Conservation (phyloP, 2,329 filamentous ascomycete species). For the Penicillium freii region DNA sequence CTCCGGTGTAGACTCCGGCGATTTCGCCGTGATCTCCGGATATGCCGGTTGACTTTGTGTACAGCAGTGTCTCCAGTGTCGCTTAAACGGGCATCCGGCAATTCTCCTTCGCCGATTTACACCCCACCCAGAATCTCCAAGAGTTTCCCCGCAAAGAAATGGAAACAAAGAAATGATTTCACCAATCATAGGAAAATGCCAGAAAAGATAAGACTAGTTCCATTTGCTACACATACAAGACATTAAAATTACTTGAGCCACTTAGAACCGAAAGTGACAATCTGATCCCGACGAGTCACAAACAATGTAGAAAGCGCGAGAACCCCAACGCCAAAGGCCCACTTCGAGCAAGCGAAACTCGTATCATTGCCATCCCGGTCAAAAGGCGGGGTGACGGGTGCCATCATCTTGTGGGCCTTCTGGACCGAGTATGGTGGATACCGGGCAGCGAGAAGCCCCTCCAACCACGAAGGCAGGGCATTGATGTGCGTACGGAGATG, state of each 20-base stretch:
- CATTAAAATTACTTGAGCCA: neutral
- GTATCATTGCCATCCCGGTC: constrained; percentile 21
- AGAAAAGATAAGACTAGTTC: neutral
- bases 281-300: neutral
- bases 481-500: constrained; percentile 29
- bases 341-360: constrained; percentile 1
- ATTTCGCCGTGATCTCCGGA: neutral
- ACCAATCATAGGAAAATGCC: neutral
- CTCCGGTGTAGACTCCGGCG: neutral
- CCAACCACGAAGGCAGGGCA: constrained; percentile 20
- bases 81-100: neutral
- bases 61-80: neutral
- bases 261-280: neutral
- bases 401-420: constrained; percentile 15
- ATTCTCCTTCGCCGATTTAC: neutral
- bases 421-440: constrained; percentile 21
- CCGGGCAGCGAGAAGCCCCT: constrained; percentile 14
- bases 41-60: neutral
- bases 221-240: neutral
- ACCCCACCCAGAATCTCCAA: neutral
- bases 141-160: neutral
- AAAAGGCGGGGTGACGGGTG: constrained; percentile 12
- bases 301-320: constrained; percentile 10
- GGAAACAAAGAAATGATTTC: neutral
- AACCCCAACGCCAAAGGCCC: constrained; percentile 14